Evolutionary conservation across 2,329 filamentous ascomycete species (phyloP).

Genomic region (Fusarium musae): DNA sequence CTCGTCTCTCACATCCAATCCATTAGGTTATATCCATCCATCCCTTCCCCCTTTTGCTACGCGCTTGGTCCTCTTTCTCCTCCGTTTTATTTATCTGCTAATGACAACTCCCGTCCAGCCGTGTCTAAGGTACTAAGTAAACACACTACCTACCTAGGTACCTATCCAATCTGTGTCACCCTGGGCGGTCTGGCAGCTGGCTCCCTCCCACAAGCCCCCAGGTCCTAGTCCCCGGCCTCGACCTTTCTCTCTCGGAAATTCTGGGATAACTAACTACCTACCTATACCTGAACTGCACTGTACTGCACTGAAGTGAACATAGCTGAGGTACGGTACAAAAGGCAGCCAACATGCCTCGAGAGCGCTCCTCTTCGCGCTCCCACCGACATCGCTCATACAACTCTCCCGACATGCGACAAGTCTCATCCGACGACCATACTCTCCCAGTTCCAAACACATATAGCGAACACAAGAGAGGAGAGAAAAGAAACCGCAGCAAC

Average conservation of each 20-base stretch:
- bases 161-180: background rate
- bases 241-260: constrained; percentile 1
- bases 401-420: constrained; percentile 16
- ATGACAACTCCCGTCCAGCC: background rate
- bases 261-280: background rate
- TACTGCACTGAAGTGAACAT: background rate
- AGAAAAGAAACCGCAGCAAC: background rate
- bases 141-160: background rate
- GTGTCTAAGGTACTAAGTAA: background rate
- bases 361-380: constrained; percentile 34
- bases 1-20: background rate
- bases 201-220: background rate
- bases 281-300: background rate
- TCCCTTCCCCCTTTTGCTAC: background rate
- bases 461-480: constrained; percentile 24
- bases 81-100: background rate
- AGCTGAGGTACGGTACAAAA: background rate
- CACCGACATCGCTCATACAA: constrained; percentile 28
- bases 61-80: background rate
- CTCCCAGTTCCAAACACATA: constrained; percentile 46
- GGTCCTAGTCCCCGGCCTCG: constrained; percentile 2
- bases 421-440: constrained; percentile 20
- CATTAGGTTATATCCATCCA: background rate
- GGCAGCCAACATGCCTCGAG: constrained; percentile 21
- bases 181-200: background rate